Percentiles rank a stretch among this genome's conserved stretches.
These are phyloP conservation scores for Talaromyces rugulosus DNA, from an alignment of 2,329 filamentous ascomycete genomes.

Conservation along the genomic window DNA sequence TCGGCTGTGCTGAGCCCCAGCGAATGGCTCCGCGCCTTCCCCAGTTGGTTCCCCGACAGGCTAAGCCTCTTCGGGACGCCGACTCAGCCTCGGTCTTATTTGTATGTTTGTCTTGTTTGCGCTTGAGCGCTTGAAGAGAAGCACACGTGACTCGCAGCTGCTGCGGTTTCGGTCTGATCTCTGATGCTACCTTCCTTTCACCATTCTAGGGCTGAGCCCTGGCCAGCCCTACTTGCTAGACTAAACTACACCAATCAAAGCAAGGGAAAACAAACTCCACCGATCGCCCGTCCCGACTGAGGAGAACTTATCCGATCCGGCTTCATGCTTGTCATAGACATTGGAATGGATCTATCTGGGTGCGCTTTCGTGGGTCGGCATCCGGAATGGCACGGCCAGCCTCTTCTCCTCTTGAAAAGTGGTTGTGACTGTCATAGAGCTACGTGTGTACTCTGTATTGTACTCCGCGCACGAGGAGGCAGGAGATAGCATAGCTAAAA, in stretches of 20 bases:
- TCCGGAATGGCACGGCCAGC: too few species aligned
- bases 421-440: too few species aligned
- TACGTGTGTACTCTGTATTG: too few species aligned
- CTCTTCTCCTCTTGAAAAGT: too few species aligned
- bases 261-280: background rate
- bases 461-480: too few species aligned
- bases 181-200: too few species aligned
- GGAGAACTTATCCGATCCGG: background rate
- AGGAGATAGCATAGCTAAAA: too few species aligned
- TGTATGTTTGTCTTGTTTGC: background rate
- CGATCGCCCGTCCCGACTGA: background rate
- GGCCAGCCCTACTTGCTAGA: background rate
- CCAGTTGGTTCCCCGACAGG: slow-evolving; percentile 11
- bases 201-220: background rate
- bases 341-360: too few species aligned
- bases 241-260: background rate
- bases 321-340: background rate
- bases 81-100: slow-evolving; percentile 2
- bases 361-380: too few species aligned
- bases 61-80: slow-evolving; percentile 11
- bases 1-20: background rate
- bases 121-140: background rate
- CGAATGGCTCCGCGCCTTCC: background rate
- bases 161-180: too few species aligned
- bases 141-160: background rate